phyloP scores from a whole-genome alignment of 2,329 filamentous ascomycete genomes.

The Aspergillus terreus region DNA sequence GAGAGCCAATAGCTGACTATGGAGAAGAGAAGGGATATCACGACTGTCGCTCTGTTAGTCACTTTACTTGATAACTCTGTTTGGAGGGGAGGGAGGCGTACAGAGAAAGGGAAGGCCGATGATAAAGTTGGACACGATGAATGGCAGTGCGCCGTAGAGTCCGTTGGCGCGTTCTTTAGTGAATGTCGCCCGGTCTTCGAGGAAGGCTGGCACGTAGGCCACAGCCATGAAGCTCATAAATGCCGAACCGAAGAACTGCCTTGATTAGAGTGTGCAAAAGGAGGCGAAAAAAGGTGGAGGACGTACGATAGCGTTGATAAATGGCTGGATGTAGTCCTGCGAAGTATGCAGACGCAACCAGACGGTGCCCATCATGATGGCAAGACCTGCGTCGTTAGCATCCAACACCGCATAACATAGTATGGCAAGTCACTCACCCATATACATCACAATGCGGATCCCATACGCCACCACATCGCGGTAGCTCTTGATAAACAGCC shows the following conservation, averaged over 20 bases:
- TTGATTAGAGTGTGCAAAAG: background rate
- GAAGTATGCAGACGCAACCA: slow-evolving; percentile 68
- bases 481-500: slow-evolving; percentile 78
- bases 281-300: too few species aligned
- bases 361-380: slow-evolving; percentile 84
- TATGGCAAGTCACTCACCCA: slow-evolving; percentile 40
- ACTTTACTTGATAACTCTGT: slow-evolving; percentile 10
- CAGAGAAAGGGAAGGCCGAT: slow-evolving; percentile 77
- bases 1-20: slow-evolving; percentile 74
- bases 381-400: slow-evolving; percentile 50
- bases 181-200: slow-evolving; percentile 72
- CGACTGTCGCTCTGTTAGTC: slow-evolving; percentile 36
- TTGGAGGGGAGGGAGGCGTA: slow-evolving; percentile 24
- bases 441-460: slow-evolving; percentile 78
- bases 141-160: slow-evolving; percentile 68
- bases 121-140: slow-evolving; percentile 75
- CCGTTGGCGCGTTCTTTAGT: slow-evolving; percentile 78
- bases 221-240: slow-evolving; percentile 82
- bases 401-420: too few species aligned
- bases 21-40: slow-evolving; percentile 73
- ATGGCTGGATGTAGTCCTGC: slow-evolving; percentile 73
- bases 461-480: slow-evolving; percentile 81
- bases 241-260: slow-evolving; percentile 63
- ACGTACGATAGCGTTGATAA: slow-evolving; percentile 71
- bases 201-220: slow-evolving; percentile 77